Percentiles rank a stretch among this genome's conserved stretches.
Evolutionary conservation across 306 rosid genomes (phyloP).

Genomic region (Fragaria vesca): DNA sequence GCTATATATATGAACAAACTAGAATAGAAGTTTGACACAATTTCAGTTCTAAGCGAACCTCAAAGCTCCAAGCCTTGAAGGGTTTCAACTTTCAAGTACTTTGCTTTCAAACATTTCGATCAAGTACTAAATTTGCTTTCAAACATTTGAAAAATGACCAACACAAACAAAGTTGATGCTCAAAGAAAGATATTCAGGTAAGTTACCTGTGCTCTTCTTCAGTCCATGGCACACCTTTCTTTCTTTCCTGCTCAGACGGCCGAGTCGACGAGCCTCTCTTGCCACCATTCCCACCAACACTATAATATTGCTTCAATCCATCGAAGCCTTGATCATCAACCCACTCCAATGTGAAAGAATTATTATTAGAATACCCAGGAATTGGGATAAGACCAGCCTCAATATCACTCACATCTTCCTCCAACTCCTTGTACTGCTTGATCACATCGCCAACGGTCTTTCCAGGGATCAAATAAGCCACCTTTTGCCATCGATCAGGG

Average conservation of each 20-base stretch:
- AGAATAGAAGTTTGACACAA: neutral
- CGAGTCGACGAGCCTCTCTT: constrained; percentile 56
- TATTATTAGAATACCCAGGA: constrained; percentile 48
- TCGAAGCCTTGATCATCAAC: constrained; percentile 53
- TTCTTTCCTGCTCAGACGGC: constrained; percentile 79
- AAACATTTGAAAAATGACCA: neutral
- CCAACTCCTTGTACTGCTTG: constrained; percentile 76
- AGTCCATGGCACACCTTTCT: constrained; percentile 92
- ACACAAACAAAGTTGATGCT: neutral
- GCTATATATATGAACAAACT: neutral
- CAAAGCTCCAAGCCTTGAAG: neutral
- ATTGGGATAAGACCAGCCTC: constrained; percentile 83
- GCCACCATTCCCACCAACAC: constrained; percentile 56
- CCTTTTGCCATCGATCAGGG: constrained; percentile 74
- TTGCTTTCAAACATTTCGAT: neutral
- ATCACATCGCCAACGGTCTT: constrained; percentile 87
- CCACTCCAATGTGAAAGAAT: constrained; percentile 75
- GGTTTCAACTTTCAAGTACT: constrained; percentile 13
- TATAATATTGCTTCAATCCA: constrained; percentile 57
- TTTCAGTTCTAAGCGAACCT: neutral
- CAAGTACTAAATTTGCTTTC: constrained; percentile 8
- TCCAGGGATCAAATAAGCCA: constrained; percentile 81
- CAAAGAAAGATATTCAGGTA: neutral
- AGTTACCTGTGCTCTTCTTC: constrained; percentile 92
- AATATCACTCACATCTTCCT: constrained; percentile 80